phyloP scores from a whole-genome alignment of 257 asterid species.

The Solanum tarapatanum region DNA sequence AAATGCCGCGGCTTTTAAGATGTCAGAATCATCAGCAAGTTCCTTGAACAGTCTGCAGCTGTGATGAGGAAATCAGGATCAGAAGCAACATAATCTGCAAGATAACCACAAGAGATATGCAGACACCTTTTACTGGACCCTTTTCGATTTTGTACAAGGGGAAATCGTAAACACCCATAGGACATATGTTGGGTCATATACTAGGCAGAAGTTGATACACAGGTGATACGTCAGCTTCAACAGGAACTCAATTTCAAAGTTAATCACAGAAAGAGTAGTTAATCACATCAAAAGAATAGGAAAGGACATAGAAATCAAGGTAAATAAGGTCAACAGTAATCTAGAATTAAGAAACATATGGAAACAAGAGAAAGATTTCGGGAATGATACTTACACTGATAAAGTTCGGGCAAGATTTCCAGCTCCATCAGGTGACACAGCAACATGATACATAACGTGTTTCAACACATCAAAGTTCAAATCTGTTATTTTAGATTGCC shows the following conservation, averaged over 20 bases:
- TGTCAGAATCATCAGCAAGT: constrained; percentile 10
- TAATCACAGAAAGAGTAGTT: neutral
- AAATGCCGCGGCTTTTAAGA: constrained; percentile 10
- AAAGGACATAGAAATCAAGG: neutral
- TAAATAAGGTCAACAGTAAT: neutral
- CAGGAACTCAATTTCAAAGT: neutral
- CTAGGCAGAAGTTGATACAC: neutral
- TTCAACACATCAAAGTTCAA: constrained; percentile 12
- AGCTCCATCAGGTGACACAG: constrained; percentile 18
- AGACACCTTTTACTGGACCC: neutral
- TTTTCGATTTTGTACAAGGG: neutral
- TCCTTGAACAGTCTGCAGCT: constrained; percentile 25
- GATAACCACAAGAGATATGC: neutral
- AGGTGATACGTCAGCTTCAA: neutral
- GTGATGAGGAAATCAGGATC: constrained; percentile 1
- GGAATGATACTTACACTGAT: constrained; percentile 11
- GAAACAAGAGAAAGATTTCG: neutral
- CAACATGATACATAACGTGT: constrained; percentile 1
- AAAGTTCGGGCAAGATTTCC: neutral
- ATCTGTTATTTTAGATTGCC: constrained; percentile 6
- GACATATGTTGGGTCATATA: neutral
- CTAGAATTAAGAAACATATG: neutral
- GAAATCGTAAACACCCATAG: neutral
- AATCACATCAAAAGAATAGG: neutral
- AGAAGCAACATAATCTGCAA: neutral